Evolutionary conservation across 1,284 basidiomycete species (phyloP), one percentile per base, ranked within the genome.

Genomic region (Sporisorium reilianum): DNA sequence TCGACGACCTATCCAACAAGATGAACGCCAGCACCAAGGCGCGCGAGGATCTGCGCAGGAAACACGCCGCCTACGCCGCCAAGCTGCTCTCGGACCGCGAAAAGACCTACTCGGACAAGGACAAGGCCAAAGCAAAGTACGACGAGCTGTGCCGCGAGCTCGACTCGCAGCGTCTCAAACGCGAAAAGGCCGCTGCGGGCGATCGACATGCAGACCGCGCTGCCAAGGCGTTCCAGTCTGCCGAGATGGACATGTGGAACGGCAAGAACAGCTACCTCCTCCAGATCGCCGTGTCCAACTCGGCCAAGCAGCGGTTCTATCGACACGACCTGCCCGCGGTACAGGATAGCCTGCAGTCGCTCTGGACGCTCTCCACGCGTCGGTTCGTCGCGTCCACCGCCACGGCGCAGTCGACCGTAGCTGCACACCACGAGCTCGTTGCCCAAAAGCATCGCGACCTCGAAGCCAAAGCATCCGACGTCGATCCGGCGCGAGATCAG

Each of bases 221-320:
- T 11, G 63, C 67, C 2, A 76, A 72, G 38, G 69, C 62, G 5
- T 78, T 67, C 45, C 59, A 68, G 34, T 49, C 55, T 6, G 68
- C 74, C 23, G 67, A 78, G 46, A 62, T 62, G 46, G 76, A 78
- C 54, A 78, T 80, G 78, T 60, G 46, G 66, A 80, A 71, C 36
- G 69, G 58, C 50, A 80, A 80, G 59, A 80, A 80, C 52, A 60
- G 41, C 40, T 80, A 80, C 54, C 63, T 80, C 25, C 63, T 78
- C n/a, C 58, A 71, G 20, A 75, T 80, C 16, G 53, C 61, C 10
- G 59, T 71, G 16, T 66, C 73, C 18, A 80, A 80, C 52, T 42
- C 38, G 4, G 66, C 69, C 14, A 78, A 80, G 40, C 60, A 65
- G 41, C 60, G 68, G 6, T 80, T 80, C 63, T 78, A 78, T 41